Evolutionary conservation across 2,329 filamentous ascomycete species (phyloP).

Genomic region (Microcera coccophila): DNA sequence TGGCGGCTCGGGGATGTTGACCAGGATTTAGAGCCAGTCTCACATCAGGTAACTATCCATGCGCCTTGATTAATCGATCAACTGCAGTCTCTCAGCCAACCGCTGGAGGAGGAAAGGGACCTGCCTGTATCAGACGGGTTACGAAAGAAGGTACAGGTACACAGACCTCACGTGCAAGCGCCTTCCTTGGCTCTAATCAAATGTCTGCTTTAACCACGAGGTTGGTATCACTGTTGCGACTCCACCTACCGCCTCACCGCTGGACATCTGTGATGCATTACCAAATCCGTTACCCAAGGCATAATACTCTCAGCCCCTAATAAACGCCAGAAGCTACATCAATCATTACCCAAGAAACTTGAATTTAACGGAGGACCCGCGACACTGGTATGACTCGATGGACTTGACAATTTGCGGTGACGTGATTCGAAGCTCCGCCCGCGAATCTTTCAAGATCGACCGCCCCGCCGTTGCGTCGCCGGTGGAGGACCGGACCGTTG

Average conservation of each 20-base stretch:
- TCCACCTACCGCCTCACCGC: constrained; percentile 11
- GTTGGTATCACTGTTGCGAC: constrained; percentile 1
- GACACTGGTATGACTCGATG: neutral
- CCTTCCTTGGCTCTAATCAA: neutral
- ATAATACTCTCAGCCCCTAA: neutral
- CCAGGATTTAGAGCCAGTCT: too few species aligned
- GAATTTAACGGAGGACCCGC: neutral
- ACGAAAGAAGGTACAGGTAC: neutral
- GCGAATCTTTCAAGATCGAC: neutral
- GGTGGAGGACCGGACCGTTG: neutral
- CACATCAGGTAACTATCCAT: too few species aligned
- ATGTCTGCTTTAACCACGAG: constrained; percentile 2
- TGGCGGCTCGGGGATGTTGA: too few species aligned
- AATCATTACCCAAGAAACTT: too few species aligned
- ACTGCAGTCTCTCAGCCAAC: too few species aligned
- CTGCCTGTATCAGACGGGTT: too few species aligned
- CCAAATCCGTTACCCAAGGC: neutral
- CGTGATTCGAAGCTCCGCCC: neutral
- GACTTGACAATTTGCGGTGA: neutral
- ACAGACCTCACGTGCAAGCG: constrained; percentile 3
- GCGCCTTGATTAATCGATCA: too few species aligned
- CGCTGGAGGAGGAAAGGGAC: too few species aligned
- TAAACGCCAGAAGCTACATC: too few species aligned
- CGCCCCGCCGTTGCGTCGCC: neutral
- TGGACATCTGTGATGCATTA: neutral